Percentiles rank a stretch among this genome's conserved stretches.
These are phyloP conservation scores for Epipyxis sp. DNA, from an alignment of 108 stramenopile genomes.

Conservation along the genomic window DNA sequence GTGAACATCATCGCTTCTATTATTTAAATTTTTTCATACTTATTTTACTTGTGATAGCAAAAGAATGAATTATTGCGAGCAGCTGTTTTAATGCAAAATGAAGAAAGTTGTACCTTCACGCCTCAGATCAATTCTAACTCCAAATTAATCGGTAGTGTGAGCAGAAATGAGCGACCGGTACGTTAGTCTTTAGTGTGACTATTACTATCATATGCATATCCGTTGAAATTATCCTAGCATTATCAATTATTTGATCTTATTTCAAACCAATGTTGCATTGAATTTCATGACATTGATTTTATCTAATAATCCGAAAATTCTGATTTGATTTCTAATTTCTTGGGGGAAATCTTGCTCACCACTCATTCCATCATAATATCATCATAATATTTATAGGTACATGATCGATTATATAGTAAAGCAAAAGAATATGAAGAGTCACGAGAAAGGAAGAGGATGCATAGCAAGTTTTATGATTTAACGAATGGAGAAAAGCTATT, in stretches of 20 bases:
- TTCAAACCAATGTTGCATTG: no score
- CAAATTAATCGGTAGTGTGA: not conserved
- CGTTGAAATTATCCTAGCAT: no score
- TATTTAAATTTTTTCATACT: not conserved
- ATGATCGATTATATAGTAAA: not conserved
- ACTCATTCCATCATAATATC: no score
- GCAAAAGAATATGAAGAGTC: conserved; percentile 25
- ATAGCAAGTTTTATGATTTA: not conserved
- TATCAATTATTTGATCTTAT: no score
- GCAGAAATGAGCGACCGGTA: no score
- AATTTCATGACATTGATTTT: no score
- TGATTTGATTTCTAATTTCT: no score
- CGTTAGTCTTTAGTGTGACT: no score
- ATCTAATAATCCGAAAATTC: no score
- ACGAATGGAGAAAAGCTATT: not conserved
- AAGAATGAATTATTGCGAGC: not conserved
- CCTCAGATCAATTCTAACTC: not conserved
- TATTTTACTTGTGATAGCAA: not conserved
- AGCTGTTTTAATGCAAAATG: not conserved
- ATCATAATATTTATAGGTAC: not conserved
- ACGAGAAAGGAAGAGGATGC: not conserved
- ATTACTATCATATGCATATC: no score
- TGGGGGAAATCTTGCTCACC: no score
- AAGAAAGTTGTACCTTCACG: conserved; percentile 17
- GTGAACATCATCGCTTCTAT: not conserved